Evolutionary conservation across 306 rosid species (phyloP).

Genomic region (Dicorynia guianensis): DNA sequence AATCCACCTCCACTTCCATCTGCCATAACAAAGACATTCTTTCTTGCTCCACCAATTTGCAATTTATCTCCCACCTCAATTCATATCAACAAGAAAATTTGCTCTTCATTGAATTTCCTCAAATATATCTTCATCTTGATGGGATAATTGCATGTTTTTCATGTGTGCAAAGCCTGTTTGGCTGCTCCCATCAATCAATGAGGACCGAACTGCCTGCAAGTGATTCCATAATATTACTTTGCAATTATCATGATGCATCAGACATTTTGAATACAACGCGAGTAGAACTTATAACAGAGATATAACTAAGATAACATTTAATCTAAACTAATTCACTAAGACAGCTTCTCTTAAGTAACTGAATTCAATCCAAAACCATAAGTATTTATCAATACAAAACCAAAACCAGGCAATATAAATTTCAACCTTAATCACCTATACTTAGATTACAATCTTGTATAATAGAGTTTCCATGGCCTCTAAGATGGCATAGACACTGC

Average conservation of each 20-base stretch:
- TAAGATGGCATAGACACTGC: not conserved
- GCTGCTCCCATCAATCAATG: constrained; percentile 66
- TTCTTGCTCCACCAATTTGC: not conserved
- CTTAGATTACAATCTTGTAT: too few species aligned
- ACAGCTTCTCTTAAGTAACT: not conserved
- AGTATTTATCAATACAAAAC: too few species aligned
- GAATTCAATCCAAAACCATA: constrained; percentile 7
- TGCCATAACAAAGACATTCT: constrained; percentile 22
- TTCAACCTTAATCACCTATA: too few species aligned
- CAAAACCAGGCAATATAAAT: too few species aligned
- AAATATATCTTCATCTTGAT: constrained; percentile 52
- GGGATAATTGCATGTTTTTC: constrained; percentile 47
- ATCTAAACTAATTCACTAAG: not conserved
- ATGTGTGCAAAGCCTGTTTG: constrained; percentile 53
- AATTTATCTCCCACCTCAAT: constrained; percentile 12
- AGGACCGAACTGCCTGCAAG: constrained; percentile 75
- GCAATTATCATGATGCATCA: not conserved
- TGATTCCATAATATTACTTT: constrained; percentile 26
- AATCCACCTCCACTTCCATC: constrained; percentile 26
- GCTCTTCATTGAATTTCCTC: constrained; percentile 58
- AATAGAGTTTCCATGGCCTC: too few species aligned
- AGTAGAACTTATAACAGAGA: not conserved
- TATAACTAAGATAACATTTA: not conserved
- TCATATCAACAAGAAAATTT: constrained; percentile 5
- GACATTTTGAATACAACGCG: too few species aligned